A percentile compares a stretch with the other conserved stretches of the same genome.
Conservation (phyloP, 2,329 filamentous ascomycete species). For the Microsporum ferrugineum region DNA sequence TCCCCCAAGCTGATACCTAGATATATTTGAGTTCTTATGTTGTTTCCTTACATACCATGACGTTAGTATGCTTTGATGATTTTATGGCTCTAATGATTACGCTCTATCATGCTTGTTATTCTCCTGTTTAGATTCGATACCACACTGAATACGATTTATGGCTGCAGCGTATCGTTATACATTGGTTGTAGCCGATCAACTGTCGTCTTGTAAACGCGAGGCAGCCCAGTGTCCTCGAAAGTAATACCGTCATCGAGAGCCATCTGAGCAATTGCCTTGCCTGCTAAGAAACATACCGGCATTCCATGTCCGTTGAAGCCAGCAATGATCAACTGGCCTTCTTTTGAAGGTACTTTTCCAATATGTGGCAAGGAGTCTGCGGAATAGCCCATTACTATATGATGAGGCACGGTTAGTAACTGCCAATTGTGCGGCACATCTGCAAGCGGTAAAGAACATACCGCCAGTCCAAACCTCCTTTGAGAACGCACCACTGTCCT, state of each 20-base stretch:
- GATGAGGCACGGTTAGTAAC: slow-evolving; percentile 18
- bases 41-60: not conserved
- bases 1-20: not conserved
- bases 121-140: not conserved
- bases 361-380: slow-evolving; percentile 44
- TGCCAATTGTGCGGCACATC: not conserved
- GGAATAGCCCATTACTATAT: slow-evolving; percentile 41
- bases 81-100: not conserved
- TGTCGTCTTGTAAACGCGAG: slow-evolving; percentile 26
- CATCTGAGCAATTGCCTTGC: slow-evolving; percentile 47
- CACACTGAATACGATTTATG: not conserved
- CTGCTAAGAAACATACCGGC: slow-evolving; percentile 51
- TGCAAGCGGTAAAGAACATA: slow-evolving; percentile 16
- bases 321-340: slow-evolving; percentile 45
- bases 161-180: slow-evolving; percentile 16
- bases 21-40: not conserved
- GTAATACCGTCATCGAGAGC: slow-evolving; percentile 25
- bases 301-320: slow-evolving; percentile 58
- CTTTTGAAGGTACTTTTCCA: slow-evolving; percentile 36
- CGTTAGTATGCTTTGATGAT: not conserved
- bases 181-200: slow-evolving; percentile 16
- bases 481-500: slow-evolving; percentile 23
- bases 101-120: not conserved
- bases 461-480: slow-evolving; percentile 28
- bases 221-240: slow-evolving; percentile 23